phyloP scores from a whole-genome alignment of 2,329 filamentous ascomycete genomes.

The Neofusicoccum parvum region DNA sequence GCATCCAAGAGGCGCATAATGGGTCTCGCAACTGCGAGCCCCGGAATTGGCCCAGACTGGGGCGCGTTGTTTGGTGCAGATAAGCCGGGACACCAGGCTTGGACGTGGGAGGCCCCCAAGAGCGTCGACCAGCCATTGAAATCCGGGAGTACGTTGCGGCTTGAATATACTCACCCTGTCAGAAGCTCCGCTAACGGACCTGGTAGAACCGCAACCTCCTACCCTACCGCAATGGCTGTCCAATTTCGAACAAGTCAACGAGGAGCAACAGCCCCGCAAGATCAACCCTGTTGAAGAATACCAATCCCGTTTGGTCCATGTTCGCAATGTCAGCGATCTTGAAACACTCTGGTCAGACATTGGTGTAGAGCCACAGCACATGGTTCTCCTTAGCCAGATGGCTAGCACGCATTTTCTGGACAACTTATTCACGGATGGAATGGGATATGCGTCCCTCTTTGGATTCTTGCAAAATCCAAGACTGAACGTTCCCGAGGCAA shows the following conservation, averaged over 20 bases:
- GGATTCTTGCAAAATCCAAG: conserved; percentile 3
- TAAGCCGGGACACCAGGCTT: not conserved
- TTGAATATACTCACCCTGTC: no score
- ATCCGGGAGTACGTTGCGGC: not conserved
- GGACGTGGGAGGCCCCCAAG: conserved; percentile 16
- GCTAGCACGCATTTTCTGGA: conserved; percentile 15
- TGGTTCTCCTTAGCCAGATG: not conserved
- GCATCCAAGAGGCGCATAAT: conserved; percentile 59
- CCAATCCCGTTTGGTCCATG: not conserved
- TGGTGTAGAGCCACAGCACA: conserved; percentile 2
- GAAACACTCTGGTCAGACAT: not conserved
- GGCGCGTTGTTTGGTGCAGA: conserved; percentile 18
- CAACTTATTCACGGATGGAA: not conserved
- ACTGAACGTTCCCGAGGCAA: not conserved
- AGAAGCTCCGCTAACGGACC: not conserved
- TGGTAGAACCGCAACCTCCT: not conserved
- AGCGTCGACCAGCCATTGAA: not conserved
- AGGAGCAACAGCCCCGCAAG: not conserved
- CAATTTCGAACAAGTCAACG: not conserved
- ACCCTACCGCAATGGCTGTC: conserved; percentile 9
- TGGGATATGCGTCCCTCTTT: not conserved
- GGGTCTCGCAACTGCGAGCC: conserved; percentile 40
- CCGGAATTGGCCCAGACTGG: conserved; percentile 2
- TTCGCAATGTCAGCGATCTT: not conserved
- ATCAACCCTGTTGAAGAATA: not conserved